Evolutionary conservation across 2,329 filamentous ascomycete genomes (phyloP), one percentile per base, ranked within the genome.

Genomic region (Leptoxyphium fumago): DNA sequence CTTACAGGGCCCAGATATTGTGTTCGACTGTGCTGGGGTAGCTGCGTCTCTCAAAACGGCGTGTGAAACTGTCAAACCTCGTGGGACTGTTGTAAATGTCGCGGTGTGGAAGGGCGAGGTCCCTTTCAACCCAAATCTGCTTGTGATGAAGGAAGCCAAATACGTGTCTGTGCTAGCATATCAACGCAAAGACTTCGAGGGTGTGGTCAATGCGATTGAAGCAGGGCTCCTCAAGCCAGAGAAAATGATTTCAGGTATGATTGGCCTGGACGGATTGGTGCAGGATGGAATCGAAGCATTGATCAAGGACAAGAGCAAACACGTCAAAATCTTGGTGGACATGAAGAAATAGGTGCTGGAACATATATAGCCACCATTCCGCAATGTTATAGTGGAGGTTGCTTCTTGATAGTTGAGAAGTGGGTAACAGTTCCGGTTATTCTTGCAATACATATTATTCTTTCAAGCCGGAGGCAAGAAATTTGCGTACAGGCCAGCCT

Each of bases 381-480:
- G 3, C 21, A 26, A 26, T 26, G 3, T 3, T 26, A 26, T 7
- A 26, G 3, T 7, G 21, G 7, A 26, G 3, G 7, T 26, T 26
- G 10, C 15, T 41, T 9, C 13, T 9, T 9, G 39, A 4, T 26
- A 7, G 7, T 26, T 7, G 21, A 26, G 7, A 7, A 26, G 4
- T n/a, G n/a, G n/a, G n/a, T n/a, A n/a, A n/a, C n/a, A n/a, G n/a
- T n/a, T n/a, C n/a, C n/a, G n/a, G n/a, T n/a, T n/a, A n/a, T n/a
- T 28, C 10, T 5, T 46, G 21, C 18, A 14, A 15, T 18, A 10
- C 5, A 26, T n/a, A n/a, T 4, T 38, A 17, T 6, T 14, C n/a
- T 32, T 65, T 52, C 32, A 94, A 17, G 91, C 91, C 38, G 91
- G 91, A 5, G 91, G 91, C 41, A 98, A 70, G 61, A 98, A 98